Evolutionary conservation across 768 basidiomycete species (phyloP).

Genomic region (Astraeus odoratus): DNA sequence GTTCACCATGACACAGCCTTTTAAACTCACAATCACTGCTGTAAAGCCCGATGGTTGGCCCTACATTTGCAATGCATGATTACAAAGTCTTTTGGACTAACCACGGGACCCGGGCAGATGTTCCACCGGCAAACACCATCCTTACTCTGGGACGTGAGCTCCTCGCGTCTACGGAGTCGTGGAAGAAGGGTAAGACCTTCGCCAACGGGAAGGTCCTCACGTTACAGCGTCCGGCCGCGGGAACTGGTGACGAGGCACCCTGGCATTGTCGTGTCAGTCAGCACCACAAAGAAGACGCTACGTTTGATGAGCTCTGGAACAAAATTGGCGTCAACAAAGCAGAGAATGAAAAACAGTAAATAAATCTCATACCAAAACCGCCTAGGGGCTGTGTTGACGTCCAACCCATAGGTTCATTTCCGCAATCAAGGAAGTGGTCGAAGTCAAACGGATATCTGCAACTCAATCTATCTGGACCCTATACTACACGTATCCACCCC

Average conservation of each 20-base stretch:
- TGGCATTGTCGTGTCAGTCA: slow-evolving; percentile 69
- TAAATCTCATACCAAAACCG: not conserved
- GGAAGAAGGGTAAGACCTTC: slow-evolving; percentile 65
- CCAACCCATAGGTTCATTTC: slow-evolving; percentile 50
- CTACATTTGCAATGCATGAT: too few species aligned
- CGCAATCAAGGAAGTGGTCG: slow-evolving; percentile 54
- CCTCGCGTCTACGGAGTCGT: slow-evolving; percentile 47
- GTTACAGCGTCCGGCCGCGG: slow-evolving; percentile 40
- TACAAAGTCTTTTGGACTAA: not conserved
- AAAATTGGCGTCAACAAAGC: slow-evolving; percentile 62
- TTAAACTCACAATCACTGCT: slow-evolving; percentile 34
- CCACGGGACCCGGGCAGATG: slow-evolving; percentile 30
- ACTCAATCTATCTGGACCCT: slow-evolving; percentile 64
- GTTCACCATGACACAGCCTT: slow-evolving; percentile 5
- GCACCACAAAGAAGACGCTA: slow-evolving; percentile 57
- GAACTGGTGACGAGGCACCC: slow-evolving; percentile 45
- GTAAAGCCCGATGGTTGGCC: slow-evolving; percentile 33
- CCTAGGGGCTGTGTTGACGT: not conserved
- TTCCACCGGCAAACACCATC: slow-evolving; percentile 55
- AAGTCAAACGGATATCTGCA: slow-evolving; percentile 56
- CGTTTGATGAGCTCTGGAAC: slow-evolving; percentile 70
- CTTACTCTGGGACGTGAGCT: slow-evolving; percentile 47
- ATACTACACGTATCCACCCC: slow-evolving; percentile 65
- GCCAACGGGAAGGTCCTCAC: slow-evolving; percentile 51
- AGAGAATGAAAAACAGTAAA: slow-evolving; percentile 62